Evolutionary conservation across 2,329 filamentous ascomycete species (phyloP).

Genomic region (Fusarium metavorans): DNA sequence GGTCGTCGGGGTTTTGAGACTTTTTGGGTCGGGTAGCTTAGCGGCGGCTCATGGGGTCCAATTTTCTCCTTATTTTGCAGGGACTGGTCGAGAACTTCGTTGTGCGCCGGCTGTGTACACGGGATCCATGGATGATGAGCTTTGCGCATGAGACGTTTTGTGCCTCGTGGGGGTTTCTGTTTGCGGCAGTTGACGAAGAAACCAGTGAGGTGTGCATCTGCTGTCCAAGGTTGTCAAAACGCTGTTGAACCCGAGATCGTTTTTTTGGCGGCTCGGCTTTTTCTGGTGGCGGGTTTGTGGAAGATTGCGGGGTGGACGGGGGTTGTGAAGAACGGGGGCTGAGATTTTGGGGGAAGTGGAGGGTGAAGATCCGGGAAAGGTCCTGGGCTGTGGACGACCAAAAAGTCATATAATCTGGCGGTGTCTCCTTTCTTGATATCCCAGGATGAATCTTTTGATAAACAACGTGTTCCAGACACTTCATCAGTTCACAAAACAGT

Average conservation of each 20-base stretch:
- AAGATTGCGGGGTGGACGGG: conserved; percentile 17
- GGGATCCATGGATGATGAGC: not conserved
- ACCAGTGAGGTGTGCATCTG: not conserved
- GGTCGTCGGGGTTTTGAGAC: conserved; percentile 25
- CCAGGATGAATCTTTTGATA: not conserved
- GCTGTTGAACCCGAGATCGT: not conserved
- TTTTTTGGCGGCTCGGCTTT: conserved; percentile 6
- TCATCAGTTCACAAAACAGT: conserved; percentile 1
- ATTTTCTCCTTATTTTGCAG: not conserved
- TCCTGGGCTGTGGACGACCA: not conserved
- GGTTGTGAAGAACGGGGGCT: conserved; percentile 1
- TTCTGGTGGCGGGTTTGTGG: conserved; percentile 9
- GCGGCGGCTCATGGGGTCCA: conserved; percentile 19
- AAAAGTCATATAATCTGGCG: conserved; percentile 5
- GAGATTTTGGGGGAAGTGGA: conserved; percentile 9
- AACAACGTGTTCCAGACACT: not conserved
- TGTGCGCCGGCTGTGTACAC: not conserved
- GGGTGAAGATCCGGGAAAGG: not conserved
- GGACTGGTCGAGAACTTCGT: not conserved
- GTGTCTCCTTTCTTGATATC: not conserved
- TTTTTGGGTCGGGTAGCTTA: conserved; percentile 17
- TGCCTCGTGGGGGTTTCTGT: not conserved
- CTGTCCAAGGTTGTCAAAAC: not conserved
- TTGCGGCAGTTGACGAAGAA: not conserved
- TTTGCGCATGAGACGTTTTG: not conserved